Conservation (phyloP, 305 asterid genomes). For the Rubia peregrina region DNA sequence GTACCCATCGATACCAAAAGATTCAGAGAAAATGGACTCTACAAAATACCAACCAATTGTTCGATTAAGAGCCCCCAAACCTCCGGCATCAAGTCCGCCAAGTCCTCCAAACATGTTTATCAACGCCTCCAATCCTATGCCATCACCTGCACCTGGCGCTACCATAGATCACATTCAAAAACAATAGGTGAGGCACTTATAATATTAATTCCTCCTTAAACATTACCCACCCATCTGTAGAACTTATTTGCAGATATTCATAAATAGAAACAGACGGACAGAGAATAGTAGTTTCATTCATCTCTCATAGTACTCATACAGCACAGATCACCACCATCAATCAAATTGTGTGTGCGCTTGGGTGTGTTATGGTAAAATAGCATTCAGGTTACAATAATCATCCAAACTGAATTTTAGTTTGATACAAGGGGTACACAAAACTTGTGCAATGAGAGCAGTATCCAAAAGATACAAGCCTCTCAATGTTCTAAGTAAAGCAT, state of each 20-base stretch:
- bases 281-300: neutral
- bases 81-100: slow-evolving; percentile 46
- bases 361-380: neutral
- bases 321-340: neutral
- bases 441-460: no score
- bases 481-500: neutral
- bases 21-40: neutral
- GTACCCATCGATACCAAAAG: neutral
- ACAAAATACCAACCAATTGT: slow-evolving; percentile 30
- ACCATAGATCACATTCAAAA: neutral
- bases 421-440: neutral
- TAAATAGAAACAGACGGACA: neutral
- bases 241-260: neutral
- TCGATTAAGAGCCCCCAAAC: slow-evolving; percentile 30
- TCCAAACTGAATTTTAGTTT: neutral
- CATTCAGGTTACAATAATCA: neutral
- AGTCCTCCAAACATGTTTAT: slow-evolving; percentile 55
- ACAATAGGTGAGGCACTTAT: neutral
- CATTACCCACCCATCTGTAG: neutral
- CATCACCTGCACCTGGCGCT: slow-evolving; percentile 24
- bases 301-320: neutral
- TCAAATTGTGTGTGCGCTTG: neutral
- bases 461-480: neutral
- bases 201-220: neutral
- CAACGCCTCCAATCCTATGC: slow-evolving; percentile 38